phyloP scores from a whole-genome alignment of 2,329 filamentous ascomycete genomes.

The Exophiala xenobiotica region DNA sequence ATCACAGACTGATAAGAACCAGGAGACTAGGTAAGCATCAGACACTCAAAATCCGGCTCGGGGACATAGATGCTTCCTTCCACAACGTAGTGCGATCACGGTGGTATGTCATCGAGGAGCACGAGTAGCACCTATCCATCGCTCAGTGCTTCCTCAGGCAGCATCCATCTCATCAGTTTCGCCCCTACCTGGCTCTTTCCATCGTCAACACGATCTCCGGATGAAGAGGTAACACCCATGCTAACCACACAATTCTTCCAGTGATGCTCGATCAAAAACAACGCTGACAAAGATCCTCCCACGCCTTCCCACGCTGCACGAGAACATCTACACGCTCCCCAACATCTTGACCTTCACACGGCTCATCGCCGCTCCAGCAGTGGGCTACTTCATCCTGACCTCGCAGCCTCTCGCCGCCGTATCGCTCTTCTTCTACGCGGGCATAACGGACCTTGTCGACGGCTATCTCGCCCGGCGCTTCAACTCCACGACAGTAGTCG shows the following conservation, averaged over 20 bases:
- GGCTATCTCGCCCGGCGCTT: conserved; percentile 89
- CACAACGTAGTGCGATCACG: too few relatives aligned
- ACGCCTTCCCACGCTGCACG: conserved; percentile 55
- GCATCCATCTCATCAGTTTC: too few relatives aligned
- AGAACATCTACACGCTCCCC: conserved; percentile 96
- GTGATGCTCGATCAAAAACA: neutral
- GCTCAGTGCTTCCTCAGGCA: too few relatives aligned
- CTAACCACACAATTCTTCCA: too few relatives aligned
- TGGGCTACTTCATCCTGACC: conserved; percentile 86
- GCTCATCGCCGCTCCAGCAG: conserved; percentile 74
- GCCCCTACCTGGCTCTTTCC: too few relatives aligned
- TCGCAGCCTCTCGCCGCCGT: conserved; percentile 77
- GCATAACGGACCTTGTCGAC: conserved; percentile 86
- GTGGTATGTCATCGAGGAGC: too few relatives aligned
- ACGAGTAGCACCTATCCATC: too few relatives aligned
- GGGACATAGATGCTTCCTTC: neutral
- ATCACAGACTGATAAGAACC: neutral
- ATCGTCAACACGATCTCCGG: too few relatives aligned
- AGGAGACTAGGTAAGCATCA: neutral
- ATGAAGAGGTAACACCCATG: too few relatives aligned
- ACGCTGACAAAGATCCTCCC: conserved; percentile 22
- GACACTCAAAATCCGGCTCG: too few relatives aligned
- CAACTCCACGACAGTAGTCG: conserved; percentile 88
- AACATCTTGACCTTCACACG: conserved; percentile 89
- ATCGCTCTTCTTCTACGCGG: conserved; percentile 86